phyloP scores from a whole-genome alignment of 73 alveolate species.

The Stentor coeruleus region DNA sequence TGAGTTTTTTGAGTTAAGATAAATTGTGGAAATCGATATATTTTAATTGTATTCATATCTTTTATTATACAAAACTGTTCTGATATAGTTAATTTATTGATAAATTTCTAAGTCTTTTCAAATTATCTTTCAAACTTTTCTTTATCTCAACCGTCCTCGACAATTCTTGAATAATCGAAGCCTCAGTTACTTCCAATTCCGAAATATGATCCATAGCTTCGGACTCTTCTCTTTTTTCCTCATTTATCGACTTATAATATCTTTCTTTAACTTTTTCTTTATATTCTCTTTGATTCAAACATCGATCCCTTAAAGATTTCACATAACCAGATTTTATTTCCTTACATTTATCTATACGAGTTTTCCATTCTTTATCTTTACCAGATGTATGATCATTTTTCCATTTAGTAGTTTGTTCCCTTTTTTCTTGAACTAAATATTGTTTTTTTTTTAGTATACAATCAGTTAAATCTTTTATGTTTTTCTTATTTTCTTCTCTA shows the following conservation, averaged over 20 bases:
- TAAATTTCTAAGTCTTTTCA: neutral
- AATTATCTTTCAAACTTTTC: neutral
- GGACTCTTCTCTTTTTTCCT: neutral
- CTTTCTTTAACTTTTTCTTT: too few relatives aligned
- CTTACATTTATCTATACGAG: neutral
- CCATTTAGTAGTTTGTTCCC: neutral
- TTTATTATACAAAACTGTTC: too few relatives aligned
- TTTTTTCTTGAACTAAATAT: neutral
- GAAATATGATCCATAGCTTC: neutral
- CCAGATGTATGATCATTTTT: neutral
- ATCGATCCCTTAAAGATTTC: neutral
- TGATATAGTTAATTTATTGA: too few relatives aligned
- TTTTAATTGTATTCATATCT: too few relatives aligned
- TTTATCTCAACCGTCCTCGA: neutral
- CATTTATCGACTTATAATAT: neutral
- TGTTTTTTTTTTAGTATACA: neutral
- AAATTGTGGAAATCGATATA: too few relatives aligned
- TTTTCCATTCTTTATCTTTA: neutral
- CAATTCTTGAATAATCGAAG: neutral
- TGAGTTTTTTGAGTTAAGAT: too few relatives aligned
- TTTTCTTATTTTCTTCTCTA: neutral
- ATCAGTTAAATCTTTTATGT: neutral
- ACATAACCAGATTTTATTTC: neutral
- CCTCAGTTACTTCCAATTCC: neutral
- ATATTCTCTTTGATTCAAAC: neutral